A percentile compares a stretch with the other conserved stretches of the same genome.
Conservation (phyloP, 805 yeast genomes). For the Saccharomycopsis vini region DNA sequence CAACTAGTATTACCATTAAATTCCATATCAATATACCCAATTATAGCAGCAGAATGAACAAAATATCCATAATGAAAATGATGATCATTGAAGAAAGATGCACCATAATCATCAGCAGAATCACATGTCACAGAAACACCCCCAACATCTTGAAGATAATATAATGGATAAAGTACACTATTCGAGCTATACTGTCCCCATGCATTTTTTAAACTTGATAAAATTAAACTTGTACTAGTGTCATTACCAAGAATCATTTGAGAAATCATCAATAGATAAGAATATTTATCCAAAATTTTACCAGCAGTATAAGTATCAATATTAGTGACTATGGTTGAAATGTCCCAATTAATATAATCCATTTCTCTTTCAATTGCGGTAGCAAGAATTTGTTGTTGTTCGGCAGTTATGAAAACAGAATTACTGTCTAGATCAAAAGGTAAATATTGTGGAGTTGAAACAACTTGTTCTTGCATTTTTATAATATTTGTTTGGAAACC, state of each 20-base stretch:
- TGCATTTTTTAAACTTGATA: slow-evolving; percentile 34
- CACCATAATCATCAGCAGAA: slow-evolving; percentile 52
- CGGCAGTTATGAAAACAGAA: too few relatives aligned
- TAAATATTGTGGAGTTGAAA: neutral
- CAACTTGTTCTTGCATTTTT: slow-evolving; percentile 22
- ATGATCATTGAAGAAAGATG: slow-evolving; percentile 75
- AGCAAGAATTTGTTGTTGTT: neutral
- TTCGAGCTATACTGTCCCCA: slow-evolving; percentile 34
- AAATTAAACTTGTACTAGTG: slow-evolving; percentile 29
- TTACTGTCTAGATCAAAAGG: slow-evolving; percentile 33
- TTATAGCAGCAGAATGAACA: slow-evolving; percentile 73
- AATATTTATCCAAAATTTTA: slow-evolving; percentile 47
- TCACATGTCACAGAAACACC: slow-evolving; percentile 50
- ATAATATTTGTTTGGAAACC: slow-evolving; percentile 33
- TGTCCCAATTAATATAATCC: slow-evolving; percentile 30
- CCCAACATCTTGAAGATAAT: slow-evolving; percentile 48
- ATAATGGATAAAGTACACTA: slow-evolving; percentile 39
- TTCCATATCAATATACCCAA: slow-evolving; percentile 44
- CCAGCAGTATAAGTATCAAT: slow-evolving; percentile 44
- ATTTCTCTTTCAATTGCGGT: slow-evolving; percentile 18
- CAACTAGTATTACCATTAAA: slow-evolving; percentile 33
- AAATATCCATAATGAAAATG: slow-evolving; percentile 84
- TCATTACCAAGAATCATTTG: slow-evolving; percentile 39
- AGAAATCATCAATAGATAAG: slow-evolving; percentile 44
- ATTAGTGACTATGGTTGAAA: slow-evolving; percentile 31